A percentile compares a stretch with the other conserved stretches of the same genome.
Evolutionary conservation across 768 basidiomycete species (phyloP).

Genomic region (Pleurotus eryngii): DNA sequence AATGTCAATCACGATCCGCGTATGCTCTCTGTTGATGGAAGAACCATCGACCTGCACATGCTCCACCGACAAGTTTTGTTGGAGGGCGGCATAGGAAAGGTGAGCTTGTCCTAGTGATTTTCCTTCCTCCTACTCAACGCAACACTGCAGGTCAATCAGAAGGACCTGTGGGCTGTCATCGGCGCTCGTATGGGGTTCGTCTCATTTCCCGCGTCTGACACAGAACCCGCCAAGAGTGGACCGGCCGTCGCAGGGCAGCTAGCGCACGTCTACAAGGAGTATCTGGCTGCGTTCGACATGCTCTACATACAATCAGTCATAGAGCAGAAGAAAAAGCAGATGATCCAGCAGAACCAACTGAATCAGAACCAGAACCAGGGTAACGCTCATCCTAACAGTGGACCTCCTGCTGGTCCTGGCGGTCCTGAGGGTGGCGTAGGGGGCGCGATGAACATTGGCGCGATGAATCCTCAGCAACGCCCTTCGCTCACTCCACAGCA

Average conservation of each 20-base stretch:
- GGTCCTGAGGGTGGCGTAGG: conserved; percentile 9
- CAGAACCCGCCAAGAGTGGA: conserved; percentile 59
- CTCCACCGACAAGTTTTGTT: conserved; percentile 59
- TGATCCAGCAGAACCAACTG: conserved; percentile 8
- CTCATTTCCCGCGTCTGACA: conserved; percentile 57
- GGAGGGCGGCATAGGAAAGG: conserved; percentile 50
- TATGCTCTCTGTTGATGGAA: conserved; percentile 47
- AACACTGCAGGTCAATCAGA: conserved; percentile 43
- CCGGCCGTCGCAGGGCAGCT: conserved; percentile 61
- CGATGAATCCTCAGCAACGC: not conserved
- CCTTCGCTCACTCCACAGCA: conserved; percentile 15
- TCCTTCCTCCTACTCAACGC: conserved; percentile 5
- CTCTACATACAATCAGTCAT: conserved; percentile 45
- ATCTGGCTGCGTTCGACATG: conserved; percentile 53
- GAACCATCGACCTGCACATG: conserved; percentile 54
- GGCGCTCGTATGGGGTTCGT: conserved; percentile 67
- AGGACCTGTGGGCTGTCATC: conserved; percentile 63
- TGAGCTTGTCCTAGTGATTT: conserved; percentile 23
- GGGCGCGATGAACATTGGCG: not conserved
- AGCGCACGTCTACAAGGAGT: conserved; percentile 57
- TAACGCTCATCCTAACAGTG: no score
- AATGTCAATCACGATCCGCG: conserved; percentile 36
- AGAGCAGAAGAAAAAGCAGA: conserved; percentile 27
- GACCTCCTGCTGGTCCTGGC: not conserved
- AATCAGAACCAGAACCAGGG: no score